These are phyloP conservation scores for Saccharomyces jurei DNA, from an alignment of 805 yeast species.

Conservation along the genomic window DNA sequence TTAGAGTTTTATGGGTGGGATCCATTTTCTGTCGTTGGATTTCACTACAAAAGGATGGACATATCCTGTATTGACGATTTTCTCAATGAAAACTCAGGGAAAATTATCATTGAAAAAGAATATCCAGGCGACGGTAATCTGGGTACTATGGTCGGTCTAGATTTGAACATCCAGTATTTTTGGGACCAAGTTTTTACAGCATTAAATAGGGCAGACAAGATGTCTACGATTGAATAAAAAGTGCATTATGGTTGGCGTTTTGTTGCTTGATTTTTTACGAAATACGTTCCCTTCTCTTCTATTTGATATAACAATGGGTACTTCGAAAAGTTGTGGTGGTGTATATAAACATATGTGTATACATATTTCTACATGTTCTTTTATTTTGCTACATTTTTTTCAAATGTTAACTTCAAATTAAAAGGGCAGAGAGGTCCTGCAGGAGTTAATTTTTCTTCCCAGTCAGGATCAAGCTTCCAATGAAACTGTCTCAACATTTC, in stretches of 20 bases:
- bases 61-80: conserved; percentile 24
- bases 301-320: not conserved
- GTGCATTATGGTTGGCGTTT: not conserved
- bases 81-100: not conserved
- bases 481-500: conserved; percentile 33
- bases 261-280: not conserved
- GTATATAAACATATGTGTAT: not conserved
- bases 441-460: conserved; percentile 46
- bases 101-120: conserved; percentile 5
- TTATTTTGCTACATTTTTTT: conserved; percentile 1
- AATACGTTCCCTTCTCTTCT: not conserved
- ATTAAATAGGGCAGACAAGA: conserved; percentile 32
- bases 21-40: conserved; percentile 13
- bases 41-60: conserved; percentile 20
- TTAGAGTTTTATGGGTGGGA: conserved; percentile 36
- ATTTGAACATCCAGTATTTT: conserved; percentile 35
- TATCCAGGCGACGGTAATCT: conserved; percentile 19
- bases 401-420: conserved; percentile 27
- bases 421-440: conserved; percentile 53
- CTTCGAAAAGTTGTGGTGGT: not conserved
- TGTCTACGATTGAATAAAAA: conserved; percentile 17
- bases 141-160: conserved; percentile 36
- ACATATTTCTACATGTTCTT: not conserved
- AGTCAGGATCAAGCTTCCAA: conserved; percentile 33
- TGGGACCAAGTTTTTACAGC: conserved; percentile 40